Base-by-base conservation (phyloP, 345 rosid species). In the Acer negundo region DNA sequence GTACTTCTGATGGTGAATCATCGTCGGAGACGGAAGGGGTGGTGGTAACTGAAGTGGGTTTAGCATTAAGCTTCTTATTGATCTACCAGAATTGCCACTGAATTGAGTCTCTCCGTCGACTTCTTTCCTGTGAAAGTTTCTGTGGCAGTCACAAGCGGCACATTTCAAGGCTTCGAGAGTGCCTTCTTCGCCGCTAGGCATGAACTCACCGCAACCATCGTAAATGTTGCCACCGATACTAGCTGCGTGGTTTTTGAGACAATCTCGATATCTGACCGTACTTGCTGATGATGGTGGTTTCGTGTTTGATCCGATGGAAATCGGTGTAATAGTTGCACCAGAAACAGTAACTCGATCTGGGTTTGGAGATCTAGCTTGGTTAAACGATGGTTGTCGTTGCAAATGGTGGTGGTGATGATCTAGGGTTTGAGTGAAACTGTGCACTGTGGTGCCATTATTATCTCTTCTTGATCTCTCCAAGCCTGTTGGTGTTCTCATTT, bases 121-220 rank as follows among this genome's bases (percentile, higher is more conserved):
- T 62, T 93, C 97, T 78, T 88, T 93, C 64, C 97, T 87, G 86
- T 95, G 99, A 70, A 95, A 95, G 83, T 93, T 95, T 16, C 99
- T 90, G 90, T 95, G 99, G 77, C 99, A 95, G 12, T 90, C 90
- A 70, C 99, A 95, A 67, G 99, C 99, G 8, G 97, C 98, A 58
- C 99, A 95, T 80, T 89, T 89, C 49, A 95, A 86, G 75, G 98
- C 96, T 73, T 90, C 98, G 0, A 90, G 70, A 0, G 90, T 84
- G 24, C 98, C 97, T n/a, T 89, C 98, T 56, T 91, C 94, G 0
- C 99, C 98, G 7, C 97, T 88, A 0, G 99, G 97, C 98, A 95
- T 93, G 86, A 95, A 95, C 94, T 95, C 99, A 1, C 98, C 96
- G 61, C 99, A 95, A 5, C 99, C 99, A 31, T 95, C 99, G 80